Evolutionary conservation across 306 rosid species (phyloP).

Genomic region (Lagenaria siceraria): DNA sequence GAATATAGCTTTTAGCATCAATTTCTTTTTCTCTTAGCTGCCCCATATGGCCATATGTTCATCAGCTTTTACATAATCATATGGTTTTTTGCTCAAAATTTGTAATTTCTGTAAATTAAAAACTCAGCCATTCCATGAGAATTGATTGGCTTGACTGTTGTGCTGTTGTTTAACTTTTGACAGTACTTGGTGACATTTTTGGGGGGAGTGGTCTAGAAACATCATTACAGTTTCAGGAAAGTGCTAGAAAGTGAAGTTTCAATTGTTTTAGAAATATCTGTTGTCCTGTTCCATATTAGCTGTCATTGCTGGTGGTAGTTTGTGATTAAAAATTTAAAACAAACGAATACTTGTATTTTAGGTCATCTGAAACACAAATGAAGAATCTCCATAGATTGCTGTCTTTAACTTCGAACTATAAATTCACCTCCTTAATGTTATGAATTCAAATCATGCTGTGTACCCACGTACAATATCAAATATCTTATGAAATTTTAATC

Average conservation of each 20-base stretch:
- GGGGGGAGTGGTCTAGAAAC: neutral
- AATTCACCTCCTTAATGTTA: neutral
- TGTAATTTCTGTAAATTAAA: neutral
- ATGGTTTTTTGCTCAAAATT: neutral
- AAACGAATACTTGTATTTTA: neutral
- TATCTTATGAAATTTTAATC: neutral
- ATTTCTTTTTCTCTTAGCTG: neutral
- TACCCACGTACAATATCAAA: neutral
- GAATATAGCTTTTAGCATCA: neutral
- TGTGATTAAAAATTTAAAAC: neutral
- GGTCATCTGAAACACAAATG: neutral
- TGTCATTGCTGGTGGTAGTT: neutral
- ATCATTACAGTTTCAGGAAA: constrained; percentile 2
- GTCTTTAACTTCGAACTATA: neutral
- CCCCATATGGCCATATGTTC: neutral
- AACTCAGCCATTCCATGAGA: neutral
- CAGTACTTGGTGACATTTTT: neutral
- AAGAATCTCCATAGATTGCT: neutral
- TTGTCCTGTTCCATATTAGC: neutral
- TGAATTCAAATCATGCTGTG: neutral
- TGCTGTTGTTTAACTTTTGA: neutral
- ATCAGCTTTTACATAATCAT: neutral
- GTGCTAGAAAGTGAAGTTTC: constrained; percentile 1
- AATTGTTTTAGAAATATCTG: neutral
- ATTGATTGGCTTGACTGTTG: neutral